Percentiles rank a stretch among this genome's conserved stretches.
These are phyloP conservation scores for Phylloporus sp. DNA, from an alignment of 768 basidiomycete species.

Conservation along the genomic window DNA sequence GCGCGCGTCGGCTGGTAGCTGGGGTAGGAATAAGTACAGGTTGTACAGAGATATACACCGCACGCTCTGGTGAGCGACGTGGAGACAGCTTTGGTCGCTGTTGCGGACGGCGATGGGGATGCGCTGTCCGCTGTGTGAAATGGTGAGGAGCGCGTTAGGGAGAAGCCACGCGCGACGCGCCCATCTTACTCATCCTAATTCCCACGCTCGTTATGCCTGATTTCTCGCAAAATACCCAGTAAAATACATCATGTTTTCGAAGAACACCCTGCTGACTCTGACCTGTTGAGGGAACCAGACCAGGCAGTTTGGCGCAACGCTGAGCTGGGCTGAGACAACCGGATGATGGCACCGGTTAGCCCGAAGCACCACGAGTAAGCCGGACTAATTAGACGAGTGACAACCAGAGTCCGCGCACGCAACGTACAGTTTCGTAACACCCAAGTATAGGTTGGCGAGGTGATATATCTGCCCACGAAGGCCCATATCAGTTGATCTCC, in stretches of 20 bases:
- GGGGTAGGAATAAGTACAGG: constrained; percentile 15
- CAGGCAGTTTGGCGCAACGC: no score
- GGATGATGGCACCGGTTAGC: constrained; percentile 4
- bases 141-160: constrained; percentile 38
- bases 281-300: no score
- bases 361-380: constrained; percentile 22
- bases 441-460: constrained; percentile 5
- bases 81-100: constrained; percentile 24
- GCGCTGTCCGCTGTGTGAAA: constrained; percentile 37
- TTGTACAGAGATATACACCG: constrained; percentile 16
- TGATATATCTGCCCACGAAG: constrained; percentile 13
- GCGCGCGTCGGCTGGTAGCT: constrained; percentile 25
- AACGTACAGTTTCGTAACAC: constrained; percentile 17
- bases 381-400: constrained; percentile 24
- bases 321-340: constrained; percentile 14
- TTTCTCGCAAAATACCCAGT: constrained; percentile 15
- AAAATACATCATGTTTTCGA: constrained; percentile 8
- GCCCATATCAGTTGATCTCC: constrained; percentile 18
- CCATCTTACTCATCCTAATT: constrained; percentile 35
- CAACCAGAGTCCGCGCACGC: constrained; percentile 26
- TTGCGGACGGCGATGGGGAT: constrained; percentile 28
- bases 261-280: no score
- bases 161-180: constrained; percentile 36
- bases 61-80: constrained; percentile 7
- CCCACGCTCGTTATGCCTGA: constrained; percentile 28